phyloP scores from a whole-genome alignment of 2,329 filamentous ascomycete species.

The Fusarium beomiforme region DNA sequence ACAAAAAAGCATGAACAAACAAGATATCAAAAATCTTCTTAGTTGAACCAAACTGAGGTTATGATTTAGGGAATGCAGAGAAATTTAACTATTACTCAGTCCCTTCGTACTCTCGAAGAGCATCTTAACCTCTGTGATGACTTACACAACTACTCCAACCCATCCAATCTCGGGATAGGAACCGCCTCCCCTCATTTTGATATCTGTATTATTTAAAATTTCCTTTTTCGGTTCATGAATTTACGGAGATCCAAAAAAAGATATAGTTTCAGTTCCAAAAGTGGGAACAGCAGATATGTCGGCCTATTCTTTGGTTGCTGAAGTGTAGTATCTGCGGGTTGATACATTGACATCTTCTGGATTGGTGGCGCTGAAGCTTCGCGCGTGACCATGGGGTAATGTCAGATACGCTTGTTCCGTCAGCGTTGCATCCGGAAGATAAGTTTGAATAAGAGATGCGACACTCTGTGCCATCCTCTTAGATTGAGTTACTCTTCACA shows the following conservation, averaged over 20 bases:
- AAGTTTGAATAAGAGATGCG: background rate
- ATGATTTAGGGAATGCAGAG: too few species aligned
- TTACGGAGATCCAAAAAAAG: background rate
- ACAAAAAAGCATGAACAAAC: background rate
- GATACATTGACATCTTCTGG: background rate
- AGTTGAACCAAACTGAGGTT: too few species aligned
- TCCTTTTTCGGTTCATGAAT: background rate
- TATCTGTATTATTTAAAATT: background rate
- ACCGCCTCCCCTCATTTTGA: slow-evolving; percentile 4
- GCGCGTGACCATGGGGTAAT: background rate
- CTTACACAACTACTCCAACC: slow-evolving; percentile 1
- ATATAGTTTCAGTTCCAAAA: background rate
- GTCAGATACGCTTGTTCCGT: background rate
- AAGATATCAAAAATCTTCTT: background rate
- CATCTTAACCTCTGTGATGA: background rate
- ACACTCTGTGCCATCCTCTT: too few species aligned
- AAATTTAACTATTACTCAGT: background rate
- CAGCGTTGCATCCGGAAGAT: background rate
- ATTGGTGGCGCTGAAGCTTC: background rate
- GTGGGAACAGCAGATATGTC: background rate
- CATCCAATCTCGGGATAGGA: slow-evolving; percentile 2
- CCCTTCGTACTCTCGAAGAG: background rate
- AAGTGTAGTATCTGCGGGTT: background rate
- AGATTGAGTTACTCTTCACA: background rate
- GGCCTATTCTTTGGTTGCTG: background rate